Evolutionary conservation across 73 alveolate species (phyloP).

Genomic region (Paramecium pentaurelia): DNA sequence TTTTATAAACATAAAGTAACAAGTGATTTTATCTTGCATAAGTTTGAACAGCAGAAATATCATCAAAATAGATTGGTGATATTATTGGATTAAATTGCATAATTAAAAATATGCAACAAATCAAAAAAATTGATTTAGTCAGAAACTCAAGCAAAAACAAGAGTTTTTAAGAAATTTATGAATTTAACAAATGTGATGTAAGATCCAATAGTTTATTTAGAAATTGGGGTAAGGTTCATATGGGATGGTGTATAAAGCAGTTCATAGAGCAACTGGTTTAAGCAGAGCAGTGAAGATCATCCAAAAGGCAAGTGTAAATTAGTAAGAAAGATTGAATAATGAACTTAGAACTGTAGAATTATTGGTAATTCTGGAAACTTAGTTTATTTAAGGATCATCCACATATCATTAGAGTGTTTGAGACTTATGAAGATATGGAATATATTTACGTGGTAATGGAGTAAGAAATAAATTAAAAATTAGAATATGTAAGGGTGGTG

Average conservation of each 20-base stretch:
- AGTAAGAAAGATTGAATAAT: background rate
- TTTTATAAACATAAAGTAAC: background rate
- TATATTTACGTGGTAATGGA: slow-evolving; percentile 54
- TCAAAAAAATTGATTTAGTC: background rate
- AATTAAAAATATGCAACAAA: background rate
- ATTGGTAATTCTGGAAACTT: background rate
- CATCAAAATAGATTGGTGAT: background rate
- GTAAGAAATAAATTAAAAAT: background rate
- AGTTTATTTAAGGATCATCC: slow-evolving; percentile 19
- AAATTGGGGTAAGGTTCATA: slow-evolving; percentile 12
- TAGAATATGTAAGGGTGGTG: slow-evolving; percentile 63
- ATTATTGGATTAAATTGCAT: background rate
- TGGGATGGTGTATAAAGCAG: slow-evolving; percentile 19
- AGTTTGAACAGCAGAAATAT: background rate
- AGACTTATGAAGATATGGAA: slow-evolving; percentile 57
- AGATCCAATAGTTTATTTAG: background rate
- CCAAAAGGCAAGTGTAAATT: background rate
- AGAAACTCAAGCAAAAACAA: background rate
- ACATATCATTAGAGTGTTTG: slow-evolving; percentile 42
- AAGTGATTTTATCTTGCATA: slow-evolving; percentile 23
- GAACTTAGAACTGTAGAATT: slow-evolving; percentile 22
- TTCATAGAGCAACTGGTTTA: background rate
- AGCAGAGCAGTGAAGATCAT: slow-evolving; percentile 6
- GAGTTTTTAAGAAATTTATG: background rate
- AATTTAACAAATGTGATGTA: background rate